Evolutionary conservation across 306 rosid species (phyloP).

Genomic region (Dryas drummondii): DNA sequence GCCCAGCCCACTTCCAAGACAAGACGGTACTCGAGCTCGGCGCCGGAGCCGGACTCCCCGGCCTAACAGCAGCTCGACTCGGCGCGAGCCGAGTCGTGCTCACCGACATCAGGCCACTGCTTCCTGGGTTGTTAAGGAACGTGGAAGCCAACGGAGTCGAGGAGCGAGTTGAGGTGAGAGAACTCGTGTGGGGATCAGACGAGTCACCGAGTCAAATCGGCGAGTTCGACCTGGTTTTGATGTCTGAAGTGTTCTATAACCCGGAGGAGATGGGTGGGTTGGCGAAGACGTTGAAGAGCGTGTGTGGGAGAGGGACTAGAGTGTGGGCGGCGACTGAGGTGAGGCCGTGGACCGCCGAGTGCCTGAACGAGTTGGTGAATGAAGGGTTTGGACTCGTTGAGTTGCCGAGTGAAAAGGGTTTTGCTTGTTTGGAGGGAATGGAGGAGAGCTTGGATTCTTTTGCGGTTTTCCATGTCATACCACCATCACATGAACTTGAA

Average conservation of each 20-base stretch:
- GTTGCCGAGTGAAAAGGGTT: slow-evolving; percentile 15
- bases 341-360: slow-evolving; percentile 36
- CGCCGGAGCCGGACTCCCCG: slow-evolving; percentile 42
- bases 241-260: slow-evolving; percentile 41
- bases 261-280: slow-evolving; percentile 25
- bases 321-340: slow-evolving; percentile 34
- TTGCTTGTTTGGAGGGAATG: not conserved
- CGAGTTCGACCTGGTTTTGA: slow-evolving; percentile 32
- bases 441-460: not conserved
- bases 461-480: slow-evolving; percentile 27
- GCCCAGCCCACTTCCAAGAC: slow-evolving; percentile 9
- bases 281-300: slow-evolving; percentile 24
- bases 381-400: slow-evolving; percentile 34
- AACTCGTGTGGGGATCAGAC: slow-evolving; percentile 35
- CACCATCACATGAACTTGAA: not conserved
- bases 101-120: slow-evolving; percentile 21
- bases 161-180: slow-evolving; percentile 36
- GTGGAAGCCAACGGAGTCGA: slow-evolving; percentile 30
- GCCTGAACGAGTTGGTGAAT: slow-evolving; percentile 28
- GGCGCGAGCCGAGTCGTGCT: slow-evolving; percentile 40
- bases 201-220: slow-evolving; percentile 16
- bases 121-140: slow-evolving; percentile 29
- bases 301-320: slow-evolving; percentile 11
- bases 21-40: slow-evolving; percentile 38
- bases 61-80: slow-evolving; percentile 30